Base-by-base conservation (phyloP, 495 filamentous ascomycete genomes). In the Hypomontagnella submonticulosa region DNA sequence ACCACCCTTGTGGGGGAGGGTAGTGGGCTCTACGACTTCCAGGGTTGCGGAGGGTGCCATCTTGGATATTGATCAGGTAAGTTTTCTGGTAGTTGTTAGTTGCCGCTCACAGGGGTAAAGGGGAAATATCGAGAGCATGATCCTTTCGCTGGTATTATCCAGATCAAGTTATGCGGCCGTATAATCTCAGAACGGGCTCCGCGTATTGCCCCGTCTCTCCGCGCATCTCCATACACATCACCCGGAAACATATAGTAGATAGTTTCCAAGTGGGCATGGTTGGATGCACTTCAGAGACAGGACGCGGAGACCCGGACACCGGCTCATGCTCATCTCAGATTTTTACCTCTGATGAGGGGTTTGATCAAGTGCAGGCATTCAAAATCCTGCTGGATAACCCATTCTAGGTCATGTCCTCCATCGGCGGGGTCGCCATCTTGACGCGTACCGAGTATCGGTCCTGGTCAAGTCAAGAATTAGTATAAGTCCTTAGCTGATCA, bases 131-230 rank as follows among this genome's bases (percentile, higher is more conserved):
- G 69, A 72, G 67, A 85, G 89, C 90, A 93, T 93, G 91, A 92
- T 94, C 90, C 90, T 95, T 92, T 91, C 92, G 92, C 92, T 92
- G 90, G 92, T 89, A 94, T 95, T 96, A 93, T 92, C 92, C 90
- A 92, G 92, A 94, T 96, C 92, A 95, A 94, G 92, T 96, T 93
- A n/a, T 75, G 73, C 71, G 80, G 88, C 92, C 91, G 92, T 96
- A 89, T 95, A 85, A 89, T 96, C 90, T 96, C 92, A 95, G 92
- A 74, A 72, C 71, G 66, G 68, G 61, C 65, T 68, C 71, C 34
- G 63, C 66, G 61, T 63, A 32, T 13, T 37, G 8, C 19, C 49
- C 65, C 63, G 36, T 10, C 42, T 42, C 18, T 62, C 40, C 38
- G 12, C 40, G 23, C 38, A 71, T 63, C 54, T 63, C 58, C 59